phyloP scores from a whole-genome alignment of 805 yeast genomes.

The Candida boleticola region DNA sequence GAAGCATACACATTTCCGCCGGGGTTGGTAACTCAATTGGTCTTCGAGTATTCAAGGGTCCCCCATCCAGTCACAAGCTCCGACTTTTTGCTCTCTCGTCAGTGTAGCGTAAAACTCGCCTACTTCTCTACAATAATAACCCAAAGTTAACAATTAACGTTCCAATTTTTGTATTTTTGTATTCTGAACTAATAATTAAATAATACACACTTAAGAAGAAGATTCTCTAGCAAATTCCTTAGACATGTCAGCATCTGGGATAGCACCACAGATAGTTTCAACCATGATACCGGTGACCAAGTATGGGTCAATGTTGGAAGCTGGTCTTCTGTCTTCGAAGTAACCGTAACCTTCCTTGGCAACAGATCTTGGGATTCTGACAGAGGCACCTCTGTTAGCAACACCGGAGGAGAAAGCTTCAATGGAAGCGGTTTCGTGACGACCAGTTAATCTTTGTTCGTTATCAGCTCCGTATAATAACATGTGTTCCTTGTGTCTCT shows the following conservation, averaged over 20 bases:
- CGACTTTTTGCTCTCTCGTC: too few relatives aligned
- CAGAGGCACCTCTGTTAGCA: slow-evolving; percentile 99
- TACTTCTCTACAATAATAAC: too few relatives aligned
- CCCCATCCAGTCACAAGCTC: too few relatives aligned
- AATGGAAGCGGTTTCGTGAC: slow-evolving; percentile 97
- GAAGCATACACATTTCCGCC: too few relatives aligned
- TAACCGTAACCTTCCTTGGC: slow-evolving; percentile 97
- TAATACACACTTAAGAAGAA: slow-evolving; percentile 19
- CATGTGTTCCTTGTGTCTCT: slow-evolving; percentile 96
- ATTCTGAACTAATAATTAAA: background rate
- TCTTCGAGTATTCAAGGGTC: too few relatives aligned
- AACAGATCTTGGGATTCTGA: slow-evolving; percentile 98
- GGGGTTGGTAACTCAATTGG: too few relatives aligned
- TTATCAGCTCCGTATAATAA: slow-evolving; percentile 94
- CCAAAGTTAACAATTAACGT: too few relatives aligned
- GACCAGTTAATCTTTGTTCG: slow-evolving; percentile 93
- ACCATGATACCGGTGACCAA: slow-evolving; percentile 97
- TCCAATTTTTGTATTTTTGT: background rate
- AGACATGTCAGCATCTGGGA: slow-evolving; percentile 92
- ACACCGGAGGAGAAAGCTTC: slow-evolving; percentile 92
- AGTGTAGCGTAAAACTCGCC: too few relatives aligned
- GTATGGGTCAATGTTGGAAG: slow-evolving; percentile 98
- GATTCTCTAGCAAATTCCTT: slow-evolving; percentile 82
- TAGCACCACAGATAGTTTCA: slow-evolving; percentile 93
- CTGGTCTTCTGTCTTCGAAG: slow-evolving; percentile 99